Evolutionary conservation across 208 protist genomes (phyloP).

Genomic region (Leptomonas pyrrhocoris): DNA sequence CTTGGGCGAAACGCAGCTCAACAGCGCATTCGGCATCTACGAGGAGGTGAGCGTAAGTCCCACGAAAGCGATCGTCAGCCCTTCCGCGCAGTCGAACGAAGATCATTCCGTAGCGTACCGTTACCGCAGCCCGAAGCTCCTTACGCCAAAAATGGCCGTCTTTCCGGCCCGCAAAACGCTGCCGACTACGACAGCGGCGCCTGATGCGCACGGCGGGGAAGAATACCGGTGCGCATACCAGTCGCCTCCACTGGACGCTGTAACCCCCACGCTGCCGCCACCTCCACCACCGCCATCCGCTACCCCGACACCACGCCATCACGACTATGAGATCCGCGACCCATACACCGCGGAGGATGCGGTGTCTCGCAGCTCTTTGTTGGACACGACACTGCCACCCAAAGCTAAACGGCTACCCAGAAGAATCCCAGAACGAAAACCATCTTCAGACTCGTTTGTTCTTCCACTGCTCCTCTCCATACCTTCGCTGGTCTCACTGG

Average conservation of each 20-base stretch:
- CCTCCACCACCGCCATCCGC: neutral
- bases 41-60: neutral
- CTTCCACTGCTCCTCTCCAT: too few species aligned
- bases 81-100: too few species aligned
- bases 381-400: neutral
- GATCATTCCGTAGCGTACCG: neutral
- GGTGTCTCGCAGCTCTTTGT: neutral
- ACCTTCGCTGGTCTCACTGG: too few species aligned
- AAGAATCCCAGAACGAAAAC: too few species aligned
- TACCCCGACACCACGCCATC: neutral
- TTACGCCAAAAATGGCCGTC: neutral
- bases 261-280: neutral
- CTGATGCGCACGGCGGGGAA: neutral
- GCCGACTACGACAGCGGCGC: neutral
- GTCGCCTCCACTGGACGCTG: neutral
- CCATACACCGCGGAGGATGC: neutral
- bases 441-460: too few species aligned
- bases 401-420: too few species aligned
- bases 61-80: too few species aligned
- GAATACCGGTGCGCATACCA: neutral
- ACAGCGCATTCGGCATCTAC: neutral
- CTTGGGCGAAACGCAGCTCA: too few species aligned
- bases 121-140: neutral
- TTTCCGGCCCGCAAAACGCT: too few species aligned
- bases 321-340: too few species aligned